phyloP scores from a whole-genome alignment of 768 basidiomycete genomes.

The Hypsizygus marmoreus region DNA sequence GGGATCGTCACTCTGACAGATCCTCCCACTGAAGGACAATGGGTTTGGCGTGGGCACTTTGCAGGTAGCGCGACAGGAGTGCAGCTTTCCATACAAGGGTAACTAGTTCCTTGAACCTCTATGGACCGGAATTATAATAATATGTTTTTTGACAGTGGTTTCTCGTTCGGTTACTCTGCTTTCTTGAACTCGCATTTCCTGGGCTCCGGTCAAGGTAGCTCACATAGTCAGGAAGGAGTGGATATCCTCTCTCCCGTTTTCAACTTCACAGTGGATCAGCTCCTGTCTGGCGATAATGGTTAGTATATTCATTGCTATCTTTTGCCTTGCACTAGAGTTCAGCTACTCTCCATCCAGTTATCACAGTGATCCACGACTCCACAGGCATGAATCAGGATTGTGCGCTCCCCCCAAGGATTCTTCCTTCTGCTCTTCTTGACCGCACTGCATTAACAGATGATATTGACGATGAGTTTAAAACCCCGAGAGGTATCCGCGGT shows the following conservation, averaged over 20 bases:
- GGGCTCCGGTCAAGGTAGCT: conserved; percentile 41
- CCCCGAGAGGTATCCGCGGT: conserved; percentile 68
- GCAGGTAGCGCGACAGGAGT: conserved; percentile 42
- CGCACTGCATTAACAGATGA: conserved; percentile 22
- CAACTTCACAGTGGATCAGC: conserved; percentile 34
- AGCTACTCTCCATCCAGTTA: conserved; percentile 18
- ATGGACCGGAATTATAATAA: neutral
- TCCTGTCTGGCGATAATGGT: conserved; percentile 31
- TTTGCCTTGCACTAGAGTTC: neutral
- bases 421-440: neutral
- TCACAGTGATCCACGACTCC: conserved; percentile 37
- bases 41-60: conserved; percentile 50
- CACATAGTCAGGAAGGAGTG: conserved; percentile 32
- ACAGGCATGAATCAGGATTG: conserved; percentile 40
- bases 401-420: conserved; percentile 11
- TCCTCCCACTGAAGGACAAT: conserved; percentile 30
- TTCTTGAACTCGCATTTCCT: conserved; percentile 45
- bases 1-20: neutral
- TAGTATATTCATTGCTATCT: neutral
- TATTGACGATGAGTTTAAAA: conserved; percentile 47
- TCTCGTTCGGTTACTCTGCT: conserved; percentile 46
- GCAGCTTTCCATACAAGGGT: conserved; percentile 42
- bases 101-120: neutral
- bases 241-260: conserved; percentile 34
- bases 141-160: conserved; percentile 25